Evolutionary conservation across 768 basidiomycete species (phyloP), one percentile per base, ranked within the genome.

Genomic region (Dacryopinax primogenitus): DNA sequence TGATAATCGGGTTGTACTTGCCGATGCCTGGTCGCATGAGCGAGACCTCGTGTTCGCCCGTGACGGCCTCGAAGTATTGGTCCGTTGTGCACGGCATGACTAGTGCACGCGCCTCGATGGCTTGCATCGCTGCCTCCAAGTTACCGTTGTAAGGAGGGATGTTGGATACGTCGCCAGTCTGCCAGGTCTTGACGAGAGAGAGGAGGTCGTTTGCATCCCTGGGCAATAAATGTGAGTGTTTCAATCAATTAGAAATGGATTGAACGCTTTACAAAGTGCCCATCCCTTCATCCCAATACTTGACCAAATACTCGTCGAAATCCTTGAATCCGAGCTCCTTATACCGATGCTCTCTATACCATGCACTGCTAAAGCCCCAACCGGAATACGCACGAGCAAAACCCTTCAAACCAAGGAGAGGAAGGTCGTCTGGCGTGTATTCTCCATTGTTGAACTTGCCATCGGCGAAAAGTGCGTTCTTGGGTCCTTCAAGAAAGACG

Each of bases 21-120:
- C 39, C 63, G 21, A 41, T 32, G 11, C 45, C 63, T 6, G 37
- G 37, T 1, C 18, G 21, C n/a, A 33, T 41, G 21, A 64, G 33
- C 11, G 39, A 64, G 4, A 58, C 51, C 51, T 58, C 51, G 51
- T 3, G 15, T 18, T 58, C 51, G 13, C 51, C 51, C 39, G 37
- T 30, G 18, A 64, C 15, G 32, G 39, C 63, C n/a, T 39, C 30
- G 51, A 66, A 66, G 45, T 66, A 66, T 30, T 64, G 47, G 47
- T 66, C 66, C 2, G 66, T 66, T 47, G 39, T 64, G 62, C 41
- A 26, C 12, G 66, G 66, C 62, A 66, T 63, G 47, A 66, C 35
- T 13, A 64, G 45, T 28, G 39, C 66, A 3, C 36, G 39, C 12
- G 63, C 66, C 18, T 64, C 44, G 39, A 66, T 66, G 32, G 62